Base-by-base conservation (phyloP, 768 basidiomycete genomes). In the Lyophyllum shimeji region DNA sequence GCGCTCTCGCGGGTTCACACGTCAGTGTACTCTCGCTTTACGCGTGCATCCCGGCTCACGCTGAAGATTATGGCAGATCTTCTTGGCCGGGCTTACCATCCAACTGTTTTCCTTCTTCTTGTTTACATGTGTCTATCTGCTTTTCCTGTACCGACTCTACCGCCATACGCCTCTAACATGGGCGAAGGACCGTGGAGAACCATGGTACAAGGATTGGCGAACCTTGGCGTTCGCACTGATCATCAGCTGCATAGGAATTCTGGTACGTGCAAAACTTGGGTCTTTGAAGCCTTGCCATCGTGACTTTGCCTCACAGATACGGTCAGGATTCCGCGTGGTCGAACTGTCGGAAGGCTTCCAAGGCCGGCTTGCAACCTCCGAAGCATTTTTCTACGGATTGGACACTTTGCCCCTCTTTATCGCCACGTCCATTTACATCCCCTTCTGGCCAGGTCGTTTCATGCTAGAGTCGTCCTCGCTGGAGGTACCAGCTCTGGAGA, bases 401-500 rank as follows among this genome's bases (percentile, higher is more conserved):
- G 72, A 92, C 67, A 80, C 86, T 0, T 70, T 88, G 2, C 88
- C 87, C 7, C 74, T 89, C 12, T 78, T 85, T 55, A 63, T 90
- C 31, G 84, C 86, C 33, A 80, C 84, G 43, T 67, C 66, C 0
- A 71, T 82, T 12, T 87, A 86, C 61, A 60, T 76, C 24, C 70
- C 81, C n/a, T 83, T 85, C 67, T 91, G 87, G 86, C 89, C 86
- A 1, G 84, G 84, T 2, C 68, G 79, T 60, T 82, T 82, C 62
- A 82, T 84, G 24, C 18, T 20, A n/a, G 24, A 24, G 24, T 18
- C 12, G 9, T 9, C 29, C 6, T 25, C 42, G 6, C 24, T 45
- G 27, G 45, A 29, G 12, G 21, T 18, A 18, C 18, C 43, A 31
- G 12, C 54, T 15, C 12, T 27, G 46, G 54, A 44, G 4, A 29